Evolutionary conservation across 805 yeast genomes (phyloP), one percentile per base, ranked within the genome.

Genomic region (Candida mattraensis): DNA sequence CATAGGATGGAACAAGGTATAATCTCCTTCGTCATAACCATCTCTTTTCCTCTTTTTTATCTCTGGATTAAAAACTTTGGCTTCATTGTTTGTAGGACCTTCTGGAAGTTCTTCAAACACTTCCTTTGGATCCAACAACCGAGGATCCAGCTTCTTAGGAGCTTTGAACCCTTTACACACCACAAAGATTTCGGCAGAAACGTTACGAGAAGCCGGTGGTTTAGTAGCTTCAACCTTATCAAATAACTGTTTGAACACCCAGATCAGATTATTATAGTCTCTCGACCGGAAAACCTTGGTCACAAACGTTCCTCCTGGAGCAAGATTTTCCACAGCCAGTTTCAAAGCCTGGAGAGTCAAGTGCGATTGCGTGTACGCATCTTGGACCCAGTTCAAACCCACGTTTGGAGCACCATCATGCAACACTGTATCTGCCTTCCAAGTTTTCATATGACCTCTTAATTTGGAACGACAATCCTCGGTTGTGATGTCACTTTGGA

Each of bases 341-440:
- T 83, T 87, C 54, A 93, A 71, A 20, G 98, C 95, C 67, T 89
- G 96, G 49, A 93, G 69, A 19, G 96, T 94, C 51, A 93, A 78
- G 58, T 91, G 98, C 18, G 96, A 87, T 67, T 93, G 99, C 2
- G 98, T 87, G 66, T 87, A 93, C 1, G 99, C 99, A 78, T 93
- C 99, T 64, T 93, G 99, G 14, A 86, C 93, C 99, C 99, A 93
- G n/a, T 96, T 95, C 56, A 93, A 74, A 82, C 99, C 99, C 53
- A 93, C 98, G 57, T 93, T 93, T 19, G 99, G 99, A 18, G 99
- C 99, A 81, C 99, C 99, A 74, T 93, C 99, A 65, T 93, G 99
- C 57, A 93, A 68, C 13, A 93, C 98, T 0, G 95, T 87, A 58
- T 93, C 98, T 1, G 98, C 99, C 54, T 93, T 93, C 97, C 98